These are phyloP conservation scores for Rhodotorula taiwanensis DNA, from an alignment of 768 basidiomycete genomes.

Conservation along the genomic window DNA sequence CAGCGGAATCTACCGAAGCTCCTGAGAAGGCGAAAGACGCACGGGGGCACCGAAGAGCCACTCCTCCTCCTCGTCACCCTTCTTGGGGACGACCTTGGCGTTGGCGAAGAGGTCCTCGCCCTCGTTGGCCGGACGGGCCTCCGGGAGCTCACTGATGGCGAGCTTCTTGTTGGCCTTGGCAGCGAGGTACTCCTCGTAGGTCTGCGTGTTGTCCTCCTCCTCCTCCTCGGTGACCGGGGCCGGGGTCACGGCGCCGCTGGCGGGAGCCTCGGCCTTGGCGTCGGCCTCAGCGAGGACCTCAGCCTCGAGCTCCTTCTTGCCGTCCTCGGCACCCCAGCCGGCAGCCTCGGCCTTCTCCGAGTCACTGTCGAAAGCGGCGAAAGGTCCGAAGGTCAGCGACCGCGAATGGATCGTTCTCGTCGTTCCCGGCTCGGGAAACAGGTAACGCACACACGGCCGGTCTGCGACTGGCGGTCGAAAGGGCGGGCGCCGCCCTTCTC, in stretches of 20 bases:
- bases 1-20: background rate
- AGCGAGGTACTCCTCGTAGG: constrained; percentile 85
- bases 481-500: constrained; percentile 56
- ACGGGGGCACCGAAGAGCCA: constrained; percentile 90
- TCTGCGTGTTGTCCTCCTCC: constrained; percentile 88
- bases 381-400: constrained; percentile 15
- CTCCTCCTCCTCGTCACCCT: constrained; percentile 58
- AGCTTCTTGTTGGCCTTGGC: constrained; percentile 59
- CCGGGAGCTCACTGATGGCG: constrained; percentile 57
- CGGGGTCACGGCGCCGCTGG: constrained; percentile 39
- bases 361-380: constrained; percentile 54
- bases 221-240: constrained; percentile 48
- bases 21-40: constrained; percentile 30
- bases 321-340: constrained; percentile 91
- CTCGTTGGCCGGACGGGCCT: constrained; percentile 72
- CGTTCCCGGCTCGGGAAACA: constrained; percentile 1
- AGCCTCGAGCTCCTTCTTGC: constrained; percentile 68
- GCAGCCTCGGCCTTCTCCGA: constrained; percentile 90
- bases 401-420: background rate
- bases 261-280: constrained; percentile 40
- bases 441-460: constrained; percentile 54
- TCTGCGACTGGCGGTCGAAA: constrained; percentile 79
- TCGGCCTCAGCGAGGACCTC: constrained; percentile 61
- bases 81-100: constrained; percentile 56
- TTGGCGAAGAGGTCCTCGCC: constrained; percentile 52